These are phyloP conservation scores for Pyrus betulifolia DNA, from an alignment of 306 rosid species.

Conservation along the genomic window DNA sequence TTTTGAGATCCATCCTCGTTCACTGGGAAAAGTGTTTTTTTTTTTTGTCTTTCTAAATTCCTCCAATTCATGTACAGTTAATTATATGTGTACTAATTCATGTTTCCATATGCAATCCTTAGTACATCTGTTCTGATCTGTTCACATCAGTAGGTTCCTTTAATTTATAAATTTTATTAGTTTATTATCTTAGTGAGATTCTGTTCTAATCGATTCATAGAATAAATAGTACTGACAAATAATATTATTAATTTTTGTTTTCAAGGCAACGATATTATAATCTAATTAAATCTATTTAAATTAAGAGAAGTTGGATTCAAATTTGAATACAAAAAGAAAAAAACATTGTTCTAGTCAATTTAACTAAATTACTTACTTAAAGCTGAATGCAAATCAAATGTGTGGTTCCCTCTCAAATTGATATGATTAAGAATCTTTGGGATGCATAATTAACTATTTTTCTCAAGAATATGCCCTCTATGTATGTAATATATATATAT, in stretches of 20 bases:
- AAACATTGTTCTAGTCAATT: background rate
- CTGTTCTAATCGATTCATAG: background rate
- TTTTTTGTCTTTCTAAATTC: background rate
- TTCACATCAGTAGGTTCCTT: background rate
- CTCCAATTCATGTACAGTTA: background rate
- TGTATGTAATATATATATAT: background rate
- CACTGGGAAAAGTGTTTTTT: background rate
- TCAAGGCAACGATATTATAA: too few relatives aligned
- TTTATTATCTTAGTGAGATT: background rate
- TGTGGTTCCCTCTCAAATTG: too few relatives aligned
- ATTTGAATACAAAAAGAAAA: too few relatives aligned
- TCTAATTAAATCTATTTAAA: too few relatives aligned
- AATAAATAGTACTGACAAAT: background rate
- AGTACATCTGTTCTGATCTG: background rate
- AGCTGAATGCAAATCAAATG: too few relatives aligned
- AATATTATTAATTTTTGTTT: too few relatives aligned
- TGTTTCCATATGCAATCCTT: background rate
- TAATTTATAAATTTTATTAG: background rate
- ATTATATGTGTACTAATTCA: background rate
- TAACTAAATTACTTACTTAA: too few relatives aligned
- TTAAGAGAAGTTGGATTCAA: too few relatives aligned
- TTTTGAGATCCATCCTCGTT: conserved; percentile 13
- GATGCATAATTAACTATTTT: too few relatives aligned
- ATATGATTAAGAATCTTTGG: too few relatives aligned
- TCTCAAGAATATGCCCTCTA: background rate